Conservation (phyloP, 345 rosid species). For the Salix exigua region DNA sequence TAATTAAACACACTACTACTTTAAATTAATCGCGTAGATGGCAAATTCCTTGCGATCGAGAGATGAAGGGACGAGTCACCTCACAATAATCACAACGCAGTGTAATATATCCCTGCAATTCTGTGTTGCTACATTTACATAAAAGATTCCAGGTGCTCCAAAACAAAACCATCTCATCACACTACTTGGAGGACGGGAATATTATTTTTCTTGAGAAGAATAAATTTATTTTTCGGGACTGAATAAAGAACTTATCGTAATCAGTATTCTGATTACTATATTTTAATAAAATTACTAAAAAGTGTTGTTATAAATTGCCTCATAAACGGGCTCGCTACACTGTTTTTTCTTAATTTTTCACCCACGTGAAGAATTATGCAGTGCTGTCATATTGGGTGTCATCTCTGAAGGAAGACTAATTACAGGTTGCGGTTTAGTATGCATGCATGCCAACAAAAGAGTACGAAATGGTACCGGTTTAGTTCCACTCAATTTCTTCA, state of each 20-base stretch:
- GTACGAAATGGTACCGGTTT: no score
- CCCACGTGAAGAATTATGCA: no score
- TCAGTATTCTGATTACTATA: background rate
- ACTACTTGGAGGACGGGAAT: no score
- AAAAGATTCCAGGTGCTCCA: background rate
- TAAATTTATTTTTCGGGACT: background rate
- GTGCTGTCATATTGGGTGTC: no score
- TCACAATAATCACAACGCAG: background rate
- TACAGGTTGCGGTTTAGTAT: no score
- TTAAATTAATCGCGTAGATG: background rate
- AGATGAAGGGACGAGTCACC: background rate
- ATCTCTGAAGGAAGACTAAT: no score
- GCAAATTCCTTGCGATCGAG: background rate
- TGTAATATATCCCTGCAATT: background rate
- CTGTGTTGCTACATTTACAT: no score
- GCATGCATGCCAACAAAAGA: no score
- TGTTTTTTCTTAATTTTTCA: no score
- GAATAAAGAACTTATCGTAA: background rate
- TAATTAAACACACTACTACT: background rate
- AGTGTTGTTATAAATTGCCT: background rate
- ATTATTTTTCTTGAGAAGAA: background rate
- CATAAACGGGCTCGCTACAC: no score
- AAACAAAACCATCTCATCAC: background rate
- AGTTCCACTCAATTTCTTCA: no score
- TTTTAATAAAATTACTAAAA: no score